phyloP scores from a whole-genome alignment of 495 filamentous ascomycete species.

The Durotheca rogersii region DNA sequence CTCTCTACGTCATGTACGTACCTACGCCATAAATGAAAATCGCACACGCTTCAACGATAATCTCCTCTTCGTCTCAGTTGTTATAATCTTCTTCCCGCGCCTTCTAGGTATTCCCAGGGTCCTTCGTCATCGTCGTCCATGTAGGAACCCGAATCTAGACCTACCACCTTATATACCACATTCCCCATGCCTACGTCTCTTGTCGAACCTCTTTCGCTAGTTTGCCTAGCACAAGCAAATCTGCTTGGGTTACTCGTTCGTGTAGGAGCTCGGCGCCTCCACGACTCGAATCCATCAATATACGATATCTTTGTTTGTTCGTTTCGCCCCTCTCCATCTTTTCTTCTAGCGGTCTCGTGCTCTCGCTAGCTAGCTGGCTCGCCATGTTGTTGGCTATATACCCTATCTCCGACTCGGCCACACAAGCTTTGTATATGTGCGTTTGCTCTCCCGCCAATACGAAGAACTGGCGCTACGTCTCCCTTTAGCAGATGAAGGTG shows the following conservation, averaged over 20 bases:
- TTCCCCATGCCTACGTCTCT: neutral
- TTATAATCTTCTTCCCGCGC: too few relatives aligned
- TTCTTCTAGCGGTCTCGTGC: too few relatives aligned
- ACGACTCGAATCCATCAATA: neutral
- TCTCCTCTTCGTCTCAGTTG: too few relatives aligned
- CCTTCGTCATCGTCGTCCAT: slow-evolving; percentile 17
- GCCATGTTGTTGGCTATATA: slow-evolving; percentile 14
- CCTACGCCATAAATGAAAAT: too few relatives aligned
- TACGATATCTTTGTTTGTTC: neutral
- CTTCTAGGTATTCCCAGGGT: too few relatives aligned
- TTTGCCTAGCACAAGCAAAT: neutral
- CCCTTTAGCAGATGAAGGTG: too few relatives aligned
- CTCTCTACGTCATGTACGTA: too few relatives aligned
- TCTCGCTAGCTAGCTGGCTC: neutral
- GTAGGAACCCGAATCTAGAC: slow-evolving; percentile 22
- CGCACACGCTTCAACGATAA: too few relatives aligned
- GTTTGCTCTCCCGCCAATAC: slow-evolving; percentile 23
- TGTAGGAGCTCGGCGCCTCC: neutral
- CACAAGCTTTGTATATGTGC: slow-evolving; percentile 17
- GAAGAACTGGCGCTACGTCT: too few relatives aligned
- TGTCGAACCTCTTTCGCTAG: neutral
- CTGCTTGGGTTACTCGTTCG: neutral
- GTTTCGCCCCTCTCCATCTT: neutral
- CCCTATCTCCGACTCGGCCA: slow-evolving; percentile 3
- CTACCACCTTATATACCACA: neutral